Percentiles rank a stretch among this genome's conserved stretches.
Conservation (phyloP, 1,284 basidiomycete species). For the Heliocybe sulcata region DNA sequence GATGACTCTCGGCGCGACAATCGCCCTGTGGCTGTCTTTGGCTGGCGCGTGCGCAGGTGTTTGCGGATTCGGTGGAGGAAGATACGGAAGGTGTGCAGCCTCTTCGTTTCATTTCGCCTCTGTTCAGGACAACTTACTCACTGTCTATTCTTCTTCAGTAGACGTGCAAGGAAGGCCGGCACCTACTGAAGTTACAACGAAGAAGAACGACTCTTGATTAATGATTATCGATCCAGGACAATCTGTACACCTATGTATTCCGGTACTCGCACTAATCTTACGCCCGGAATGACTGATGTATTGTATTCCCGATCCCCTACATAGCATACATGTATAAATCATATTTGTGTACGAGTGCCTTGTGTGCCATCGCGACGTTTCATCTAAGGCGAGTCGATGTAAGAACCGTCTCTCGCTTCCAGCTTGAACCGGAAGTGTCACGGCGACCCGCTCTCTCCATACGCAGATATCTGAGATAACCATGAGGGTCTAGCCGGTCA, state of each 20-base stretch:
- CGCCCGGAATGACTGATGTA: neutral
- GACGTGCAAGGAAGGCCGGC: neutral
- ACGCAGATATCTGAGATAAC: too few species aligned
- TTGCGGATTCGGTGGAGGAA: slow-evolving; percentile 13
- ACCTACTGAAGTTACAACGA: neutral
- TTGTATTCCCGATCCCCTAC: neutral
- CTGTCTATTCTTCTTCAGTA: neutral
- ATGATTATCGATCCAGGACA: neutral
- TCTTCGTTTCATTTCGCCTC: neutral
- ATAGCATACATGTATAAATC: too few species aligned
- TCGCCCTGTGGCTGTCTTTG: slow-evolving; percentile 40
- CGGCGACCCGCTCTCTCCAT: too few species aligned
- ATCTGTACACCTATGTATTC: neutral
- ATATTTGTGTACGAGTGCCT: too few species aligned
- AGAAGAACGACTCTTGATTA: neutral
- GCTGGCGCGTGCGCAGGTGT: slow-evolving; percentile 32
- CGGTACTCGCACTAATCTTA: neutral
- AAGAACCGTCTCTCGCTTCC: too few species aligned
- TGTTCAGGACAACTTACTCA: neutral
- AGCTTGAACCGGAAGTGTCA: too few species aligned
- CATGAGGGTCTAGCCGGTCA: neutral
- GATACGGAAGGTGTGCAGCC: neutral
- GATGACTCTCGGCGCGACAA: slow-evolving; percentile 42
- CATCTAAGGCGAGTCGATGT: too few species aligned
- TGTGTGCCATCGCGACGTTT: too few species aligned